Conservation (phyloP, 176 grass and related monocot species). For the Leersia perrieri region DNA sequence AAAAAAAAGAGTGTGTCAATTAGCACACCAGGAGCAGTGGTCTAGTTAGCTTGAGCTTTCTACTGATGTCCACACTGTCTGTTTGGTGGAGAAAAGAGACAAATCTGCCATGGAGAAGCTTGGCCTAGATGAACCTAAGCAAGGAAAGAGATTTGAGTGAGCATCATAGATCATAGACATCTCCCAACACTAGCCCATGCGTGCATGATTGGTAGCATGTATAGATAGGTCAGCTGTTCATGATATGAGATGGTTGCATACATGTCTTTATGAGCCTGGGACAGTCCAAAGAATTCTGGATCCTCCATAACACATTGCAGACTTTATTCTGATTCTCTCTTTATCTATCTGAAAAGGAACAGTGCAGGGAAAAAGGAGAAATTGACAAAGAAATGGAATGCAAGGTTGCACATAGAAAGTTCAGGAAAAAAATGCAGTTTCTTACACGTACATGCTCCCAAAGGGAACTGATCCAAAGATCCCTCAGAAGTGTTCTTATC, state of each 20-base stretch:
- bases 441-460: neutral
- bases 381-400: neutral
- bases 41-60: slow-evolving; percentile 26
- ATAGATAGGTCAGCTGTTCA: slow-evolving; percentile 1
- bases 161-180: neutral
- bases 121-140: neutral
- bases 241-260: slow-evolving; percentile 23
- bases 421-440: neutral
- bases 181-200: neutral
- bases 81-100: slow-evolving; percentile 20
- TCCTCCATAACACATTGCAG: neutral
- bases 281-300: neutral
- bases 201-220: slow-evolving; percentile 36
- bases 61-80: neutral
- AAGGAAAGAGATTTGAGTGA: neutral
- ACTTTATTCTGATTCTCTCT: neutral
- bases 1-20: neutral
- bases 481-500: neutral
- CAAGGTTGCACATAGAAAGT: neutral
- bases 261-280: neutral
- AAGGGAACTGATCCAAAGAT: neutral
- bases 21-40: slow-evolving; percentile 22
- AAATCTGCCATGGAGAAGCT: neutral
- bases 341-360: neutral
- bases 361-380: neutral